Evolutionary conservation across 2,329 filamentous ascomycete species (phyloP).

Genomic region (Fusarium miscanthi): DNA sequence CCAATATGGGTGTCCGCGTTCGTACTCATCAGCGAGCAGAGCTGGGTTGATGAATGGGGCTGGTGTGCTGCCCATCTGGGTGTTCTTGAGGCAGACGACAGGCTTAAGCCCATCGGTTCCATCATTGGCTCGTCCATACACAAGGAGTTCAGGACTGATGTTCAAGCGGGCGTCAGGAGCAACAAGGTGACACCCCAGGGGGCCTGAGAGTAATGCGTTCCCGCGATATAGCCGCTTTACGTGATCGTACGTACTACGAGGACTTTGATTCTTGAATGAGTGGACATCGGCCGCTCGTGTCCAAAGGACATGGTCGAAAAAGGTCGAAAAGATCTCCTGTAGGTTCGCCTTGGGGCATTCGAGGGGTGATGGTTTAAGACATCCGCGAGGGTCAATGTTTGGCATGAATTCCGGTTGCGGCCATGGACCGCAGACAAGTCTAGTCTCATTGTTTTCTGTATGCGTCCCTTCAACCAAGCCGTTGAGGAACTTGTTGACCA

Average conservation of each 20-base stretch:
- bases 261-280: not conserved
- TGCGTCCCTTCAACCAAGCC: not conserved
- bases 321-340: not conserved
- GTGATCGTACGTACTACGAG: not conserved
- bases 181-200: not conserved
- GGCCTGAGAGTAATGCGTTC: not conserved
- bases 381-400: not conserved
- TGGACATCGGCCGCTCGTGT: not conserved
- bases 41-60: not conserved
- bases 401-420: not conserved
- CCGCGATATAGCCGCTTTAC: not conserved
- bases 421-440: not conserved
- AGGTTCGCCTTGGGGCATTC: not conserved
- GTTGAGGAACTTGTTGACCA: conserved; percentile 7
- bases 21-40: not conserved
- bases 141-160: not conserved
- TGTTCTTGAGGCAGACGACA: not conserved
- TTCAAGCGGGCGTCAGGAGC: not conserved
- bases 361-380: not conserved
- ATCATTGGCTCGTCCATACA: not conserved
- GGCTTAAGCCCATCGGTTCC: not conserved
- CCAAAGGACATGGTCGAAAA: not conserved
- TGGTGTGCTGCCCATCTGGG: not conserved
- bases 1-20: not conserved
- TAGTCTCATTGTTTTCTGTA: not conserved